Conservation (phyloP, 306 rosid genomes). For the Calophaca sinica region DNA sequence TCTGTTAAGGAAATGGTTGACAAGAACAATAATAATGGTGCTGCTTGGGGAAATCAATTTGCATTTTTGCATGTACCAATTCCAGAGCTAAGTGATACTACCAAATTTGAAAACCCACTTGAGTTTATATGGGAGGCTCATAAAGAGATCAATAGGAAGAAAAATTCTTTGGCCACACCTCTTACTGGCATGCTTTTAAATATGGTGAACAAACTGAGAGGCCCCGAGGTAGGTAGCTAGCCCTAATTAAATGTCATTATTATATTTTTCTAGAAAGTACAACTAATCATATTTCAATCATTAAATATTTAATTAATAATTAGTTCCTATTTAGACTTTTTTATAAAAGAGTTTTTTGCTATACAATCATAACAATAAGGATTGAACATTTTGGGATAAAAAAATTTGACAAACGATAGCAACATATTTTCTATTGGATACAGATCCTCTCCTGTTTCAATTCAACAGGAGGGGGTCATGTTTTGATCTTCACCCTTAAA, state of each 20-base stretch:
- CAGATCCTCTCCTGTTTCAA: no score
- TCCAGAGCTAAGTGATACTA: conserved; percentile 45
- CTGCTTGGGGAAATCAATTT: conserved; percentile 63
- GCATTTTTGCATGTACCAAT: conserved; percentile 55
- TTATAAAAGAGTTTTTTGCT: neutral
- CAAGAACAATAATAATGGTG: conserved; percentile 10
- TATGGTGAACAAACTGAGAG: conserved; percentile 49
- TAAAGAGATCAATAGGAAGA: conserved; percentile 46
- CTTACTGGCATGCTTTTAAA: conserved; percentile 49
- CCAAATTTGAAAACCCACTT: conserved; percentile 46
- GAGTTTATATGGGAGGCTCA: conserved; percentile 54
- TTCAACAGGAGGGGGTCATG: no score
- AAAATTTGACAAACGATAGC: no score
- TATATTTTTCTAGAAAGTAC: neutral
- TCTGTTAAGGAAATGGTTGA: conserved; percentile 58
- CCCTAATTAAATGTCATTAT: neutral
- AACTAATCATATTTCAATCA: neutral
- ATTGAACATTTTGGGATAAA: no score
- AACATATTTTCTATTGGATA: no score
- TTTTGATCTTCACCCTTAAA: no score
- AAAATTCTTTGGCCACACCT: conserved; percentile 43
- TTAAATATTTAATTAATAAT: neutral
- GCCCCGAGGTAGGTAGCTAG: conserved; percentile 57
- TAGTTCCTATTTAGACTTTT: neutral
- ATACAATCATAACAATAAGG: no score